Base-by-base conservation (phyloP, 345 rosid species). In the Melaleuca quinquenervia region DNA sequence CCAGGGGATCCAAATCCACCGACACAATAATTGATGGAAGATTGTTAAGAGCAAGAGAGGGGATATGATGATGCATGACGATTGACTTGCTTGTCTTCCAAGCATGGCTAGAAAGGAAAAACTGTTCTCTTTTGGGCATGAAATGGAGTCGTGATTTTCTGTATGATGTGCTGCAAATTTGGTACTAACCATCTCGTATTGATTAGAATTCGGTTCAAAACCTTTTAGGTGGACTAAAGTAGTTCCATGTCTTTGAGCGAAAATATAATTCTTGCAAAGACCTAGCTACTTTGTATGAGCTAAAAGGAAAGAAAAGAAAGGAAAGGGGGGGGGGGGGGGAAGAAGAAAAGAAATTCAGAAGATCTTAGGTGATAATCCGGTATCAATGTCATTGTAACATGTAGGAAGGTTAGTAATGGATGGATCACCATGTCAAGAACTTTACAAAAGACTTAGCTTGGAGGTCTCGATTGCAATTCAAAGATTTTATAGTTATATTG, bases 401-500 rank as follows among this genome's bases (percentile, higher is more conserved):
- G 18, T n/a, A 58, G 16, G n/a, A 58, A 26, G 32, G 8, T n/a
- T 2, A 7, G 15, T 15, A 6, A 58, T 58, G n/a, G 26, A 58
- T 58, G 15, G 7, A 7, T 7, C 27, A 58, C 27, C 16, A 58
- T 58, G 64, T 58, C 27, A 58, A 14, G 12, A 58, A n/a, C 64
- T 58, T 58, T 15, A n/a, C 12, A 16, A 1, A 0, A 0, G 32
- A 3, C 13, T n/a, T n/a, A 41, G 0, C 36, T 1, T 26, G 4
- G 16, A n/a, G 3, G 32, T 12, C 7, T 58, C 3, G 14, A 58
- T 58, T 58, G 7, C 70, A 58, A 58, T 15, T n/a, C 32, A 58
- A n/a, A 58, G 5, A n/a, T 58, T 58, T 56, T 56, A 58, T 1
- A 1, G 11, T 58, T 58, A n/a, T 11, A 6, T n/a, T 58, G 1